Evolutionary conservation across 139 green algal species (phyloP), one percentile per base, ranked within the genome.

Genomic region (Micractinium sp.): DNA sequence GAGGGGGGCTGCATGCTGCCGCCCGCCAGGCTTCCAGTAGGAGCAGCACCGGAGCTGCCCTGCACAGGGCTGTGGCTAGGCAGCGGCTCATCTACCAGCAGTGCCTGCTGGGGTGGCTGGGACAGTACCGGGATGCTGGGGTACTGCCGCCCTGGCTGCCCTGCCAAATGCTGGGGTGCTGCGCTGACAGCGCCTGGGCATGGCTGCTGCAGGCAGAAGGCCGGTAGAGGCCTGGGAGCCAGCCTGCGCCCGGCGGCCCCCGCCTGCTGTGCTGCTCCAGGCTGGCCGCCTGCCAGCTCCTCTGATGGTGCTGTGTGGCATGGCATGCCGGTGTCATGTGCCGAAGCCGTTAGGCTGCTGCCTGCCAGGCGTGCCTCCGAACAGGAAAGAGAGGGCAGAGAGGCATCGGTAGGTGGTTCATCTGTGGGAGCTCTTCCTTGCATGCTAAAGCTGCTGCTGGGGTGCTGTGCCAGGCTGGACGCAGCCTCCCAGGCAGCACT

Each of bases 191-290:
- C 3, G 13, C 3, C 3, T 73, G 12, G 3, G n/a, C 13, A 19
- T 78, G n/a, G 29, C 77, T 35, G 77, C 77, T 5, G 77, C 77
- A 66, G 20, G 41, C 80, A 85, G 53, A 85, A 85, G 31, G 80
- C 53, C 13, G 80, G 80, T 47, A 85, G 80, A 0, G 80, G 80
- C 47, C 80, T 53, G 14, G 80, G 80, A 29, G 16, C 80, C 77
- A n/a, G 77, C 22, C n/a, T 20, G 16, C 35, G 4, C 16, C 74
- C 39, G 73, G n/a, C n/a, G 1, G 9, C 4, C 4, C n/a, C 71
- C 29, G 71, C 25, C 71, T 78, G 71, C 71, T 66, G 31, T 39
- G 25, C 2, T 60, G 38, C 38, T 27, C 36, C 38, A 36, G 77
- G 77, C 33, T 12, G 41, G 77, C 27, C 33, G 2, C 3, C 4